Evolutionary conservation across 2,329 filamentous ascomycete species (phyloP), one percentile per base, ranked within the genome.

Genomic region (Penicillium sp.): DNA sequence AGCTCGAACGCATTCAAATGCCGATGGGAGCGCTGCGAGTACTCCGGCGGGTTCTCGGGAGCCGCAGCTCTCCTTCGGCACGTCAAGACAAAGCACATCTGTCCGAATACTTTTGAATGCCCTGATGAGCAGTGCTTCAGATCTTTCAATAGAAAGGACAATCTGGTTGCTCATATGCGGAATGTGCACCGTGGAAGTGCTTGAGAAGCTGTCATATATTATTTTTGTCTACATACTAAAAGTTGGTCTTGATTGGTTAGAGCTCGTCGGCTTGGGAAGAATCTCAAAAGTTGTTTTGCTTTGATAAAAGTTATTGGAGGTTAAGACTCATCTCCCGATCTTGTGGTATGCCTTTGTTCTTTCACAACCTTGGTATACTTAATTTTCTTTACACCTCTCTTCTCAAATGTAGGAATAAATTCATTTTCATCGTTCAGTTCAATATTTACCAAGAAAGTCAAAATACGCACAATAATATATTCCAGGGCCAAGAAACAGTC

Each of bases 111-210:
- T 13, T 50, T 45, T 9, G 32, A 50, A 31, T 50, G 48, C 9
- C 41, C 32, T 1, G 42, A 50, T 13, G 34, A 36, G 5, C 41
- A 45, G 11, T 50, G 48, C 6, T 16, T 6, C 11, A 45, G 21
- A 36, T 31, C 41, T 1, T 50, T 50, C 34, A 50, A 50, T 5
- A 32, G 48, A n/a, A 50, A 50, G 24, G 48, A 50, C 22, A 50
- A 50, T 10, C 14, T 50, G 41, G 36, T 45, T 13, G 48, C 48
- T 5, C 48, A 50, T 22, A 45, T 50, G 41, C 48, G 48, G 10
- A 50, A 45, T 13, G 32, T 50, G n/a, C 48, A 50, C 22, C 48
- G 41, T 2, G 16, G 24, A 24, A 16, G 2, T 7, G 5, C 24
- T 45, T 50, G 18, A 45, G 1, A 8, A 11, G n/a, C 5, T 6